Evolutionary conservation across 495 filamentous ascomycete species (phyloP), one percentile per base, ranked within the genome.

Genomic region (Talaromyces adpressus): DNA sequence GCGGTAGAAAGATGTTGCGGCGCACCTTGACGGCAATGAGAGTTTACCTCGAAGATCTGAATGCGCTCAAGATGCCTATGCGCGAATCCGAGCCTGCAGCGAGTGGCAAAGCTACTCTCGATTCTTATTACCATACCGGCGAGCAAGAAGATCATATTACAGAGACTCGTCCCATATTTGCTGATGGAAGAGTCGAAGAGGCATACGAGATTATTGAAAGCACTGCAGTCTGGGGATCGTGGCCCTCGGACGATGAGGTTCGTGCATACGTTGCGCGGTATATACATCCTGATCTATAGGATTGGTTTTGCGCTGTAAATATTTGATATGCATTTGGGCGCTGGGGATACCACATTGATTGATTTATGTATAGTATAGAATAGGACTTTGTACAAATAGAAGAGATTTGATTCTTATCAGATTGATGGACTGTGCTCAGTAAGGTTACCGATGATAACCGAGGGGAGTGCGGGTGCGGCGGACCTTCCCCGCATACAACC

Each of bases 241-340:
- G 85, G 85, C 81, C 84, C 16, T 77, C 66, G 51, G 78, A 82
- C 58, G 73, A 75, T 54, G 83, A 85, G 62, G 77, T 85, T 34
- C 65, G 73, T 59, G 68, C 71, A 32, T 87, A 87, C 71, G 51
- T 68, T 54, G n/a, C 41, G 49, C 6, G 63, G 62, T 34, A 34
- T 62, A 59, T 9, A 34, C 16, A 20, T 65, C 66, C 32, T 32
- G 65, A 29, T 68, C 39, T 32, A 14, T 25, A 30, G 36, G 34
- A 12, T 30, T 62, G 25, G 1, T 32, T 18, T 36, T 29, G 32
- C 32, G 18, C 22, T 64, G 52, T 36, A 63, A 14, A 64, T 64
- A 59, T 47, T 39, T 32, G 20, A 30, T 59, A 27, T 59, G n/a
- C 4, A 59, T 51, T 45, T 57, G 18, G 11, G 51, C 22, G 27